Base-by-base conservation (phyloP, 2,329 filamentous ascomycete species). In the Paecilomyces sp. region DNA sequence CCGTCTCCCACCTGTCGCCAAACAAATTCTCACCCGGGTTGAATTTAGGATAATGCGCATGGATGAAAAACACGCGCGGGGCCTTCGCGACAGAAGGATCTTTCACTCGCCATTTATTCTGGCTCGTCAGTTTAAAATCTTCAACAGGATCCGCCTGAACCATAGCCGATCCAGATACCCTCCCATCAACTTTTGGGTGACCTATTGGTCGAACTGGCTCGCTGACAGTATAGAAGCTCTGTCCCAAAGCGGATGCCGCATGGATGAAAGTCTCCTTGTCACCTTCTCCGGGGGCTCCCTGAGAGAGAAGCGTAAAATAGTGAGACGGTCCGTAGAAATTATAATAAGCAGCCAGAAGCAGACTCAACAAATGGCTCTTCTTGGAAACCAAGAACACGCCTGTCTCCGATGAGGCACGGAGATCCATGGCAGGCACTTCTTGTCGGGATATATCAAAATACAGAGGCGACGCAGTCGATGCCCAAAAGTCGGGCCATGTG, bases 401-500 rank as follows among this genome's bases (percentile, higher is more conserved):
- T 0, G 74, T 70, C 62, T 75, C 73, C 3, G 74, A 72, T 3
- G 73, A 73, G 53, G 74, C 71, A 22, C 72, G 69, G 8, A 65
- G 66, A 24, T 69, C 67, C 65, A 76, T 68, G 3, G 69, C 64
- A 0, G 74, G 72, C 3, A 68, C 66, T 13, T 68, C 63, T 50
- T 72, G 69, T 15, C 72, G 72, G 4, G 75, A 75, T 33, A 79
- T 75, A 36, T 72, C 67, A 63, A 75, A 79, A 62, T 75, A 79
- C n/a, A 74, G 66, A 7, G 76, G 76, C 15, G 77, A 77, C 50
- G 72, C 75, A 3, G 77, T 75, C 9, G 77, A 74, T 25, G 71
- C 73, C 75, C 77, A 80, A 61, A 79, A 83, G 66, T 86, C 84
- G 15, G 83, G 83, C 82, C 82, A 86, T 15, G 80, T 78, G 15